Percentiles rank a stretch among this genome's conserved stretches.
Conservation (phyloP, 257 asterid genomes). For the Fraxinus americana region DNA sequence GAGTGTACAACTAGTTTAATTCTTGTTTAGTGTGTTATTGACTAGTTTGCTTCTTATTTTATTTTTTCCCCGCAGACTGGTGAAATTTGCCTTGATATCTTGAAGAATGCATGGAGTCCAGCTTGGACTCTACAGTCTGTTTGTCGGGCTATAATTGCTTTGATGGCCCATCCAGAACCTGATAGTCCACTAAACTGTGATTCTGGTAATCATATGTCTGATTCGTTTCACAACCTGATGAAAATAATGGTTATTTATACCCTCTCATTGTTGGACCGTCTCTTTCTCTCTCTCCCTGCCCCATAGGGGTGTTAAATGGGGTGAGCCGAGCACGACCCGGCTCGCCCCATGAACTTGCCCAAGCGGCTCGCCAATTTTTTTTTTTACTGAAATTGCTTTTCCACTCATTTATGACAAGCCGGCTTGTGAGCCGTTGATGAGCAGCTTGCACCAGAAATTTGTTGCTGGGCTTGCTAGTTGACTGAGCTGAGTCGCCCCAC, state of each 20-base stretch:
- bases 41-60: not conserved
- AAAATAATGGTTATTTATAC: not conserved
- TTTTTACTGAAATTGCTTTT: no score
- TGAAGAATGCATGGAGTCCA: slow-evolving; percentile 99
- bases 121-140: slow-evolving; percentile 99
- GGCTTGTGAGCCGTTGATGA: not conserved
- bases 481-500: no score
- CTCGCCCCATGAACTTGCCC: slow-evolving; percentile 28
- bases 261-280: no score
- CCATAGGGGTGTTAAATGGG: no score
- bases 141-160: slow-evolving; percentile 97
- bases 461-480: no score
- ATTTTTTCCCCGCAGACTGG: slow-evolving; percentile 55
- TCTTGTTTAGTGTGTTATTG: not conserved
- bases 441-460: no score
- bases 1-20: no score
- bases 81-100: slow-evolving; percentile 99
- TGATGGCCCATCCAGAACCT: slow-evolving; percentile 99
- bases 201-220: slow-evolving; percentile 59
- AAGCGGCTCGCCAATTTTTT: not conserved
- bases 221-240: not conserved
- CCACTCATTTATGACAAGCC: no score
- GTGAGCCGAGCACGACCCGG: no score
- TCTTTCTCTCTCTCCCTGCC: no score
- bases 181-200: slow-evolving; percentile 99